These are phyloP conservation scores for Coix lacrymajobi DNA, from an alignment of 176 grass and related monocot genomes.

Conservation along the genomic window DNA sequence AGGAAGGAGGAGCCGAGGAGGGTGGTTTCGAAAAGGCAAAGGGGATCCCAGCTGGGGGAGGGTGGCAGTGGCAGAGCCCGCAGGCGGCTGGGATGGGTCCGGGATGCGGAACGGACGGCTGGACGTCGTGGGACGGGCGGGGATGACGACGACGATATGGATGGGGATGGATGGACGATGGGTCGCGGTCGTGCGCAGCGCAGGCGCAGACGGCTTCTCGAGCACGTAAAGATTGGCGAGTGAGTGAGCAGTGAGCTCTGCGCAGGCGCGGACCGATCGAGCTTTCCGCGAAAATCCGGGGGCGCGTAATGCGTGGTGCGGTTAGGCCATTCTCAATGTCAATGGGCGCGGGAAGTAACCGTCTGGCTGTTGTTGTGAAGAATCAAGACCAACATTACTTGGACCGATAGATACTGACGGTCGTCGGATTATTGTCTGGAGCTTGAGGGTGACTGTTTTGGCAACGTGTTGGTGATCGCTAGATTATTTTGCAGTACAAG, in stretches of 20 bases:
- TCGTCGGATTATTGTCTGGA: no score
- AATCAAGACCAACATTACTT: no score
- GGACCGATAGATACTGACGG: no score
- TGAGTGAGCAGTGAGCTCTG: not conserved
- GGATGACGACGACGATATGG: not conserved
- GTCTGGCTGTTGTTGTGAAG: no score
- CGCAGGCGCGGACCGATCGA: not conserved
- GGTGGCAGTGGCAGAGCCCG: not conserved
- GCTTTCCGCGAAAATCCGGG: not conserved
- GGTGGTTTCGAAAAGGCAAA: slow-evolving; percentile 25
- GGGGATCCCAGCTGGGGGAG: not conserved
- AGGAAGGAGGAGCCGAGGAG: not conserved
- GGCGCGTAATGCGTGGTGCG: not conserved
- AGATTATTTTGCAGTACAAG: no score
- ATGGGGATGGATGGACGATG: not conserved
- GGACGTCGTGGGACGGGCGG: not conserved
- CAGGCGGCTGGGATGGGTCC: slow-evolving; percentile 12
- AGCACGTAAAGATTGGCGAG: slow-evolving; percentile 37
- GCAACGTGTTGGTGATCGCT: no score
- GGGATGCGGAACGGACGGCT: slow-evolving; percentile 26
- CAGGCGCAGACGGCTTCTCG: not conserved
- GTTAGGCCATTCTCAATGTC: no score
- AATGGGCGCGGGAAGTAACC: no score
- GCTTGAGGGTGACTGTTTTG: no score
- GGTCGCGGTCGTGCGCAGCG: not conserved